phyloP scores from a whole-genome alignment of 257 asterid genomes.

The Plantago elongata region DNA sequence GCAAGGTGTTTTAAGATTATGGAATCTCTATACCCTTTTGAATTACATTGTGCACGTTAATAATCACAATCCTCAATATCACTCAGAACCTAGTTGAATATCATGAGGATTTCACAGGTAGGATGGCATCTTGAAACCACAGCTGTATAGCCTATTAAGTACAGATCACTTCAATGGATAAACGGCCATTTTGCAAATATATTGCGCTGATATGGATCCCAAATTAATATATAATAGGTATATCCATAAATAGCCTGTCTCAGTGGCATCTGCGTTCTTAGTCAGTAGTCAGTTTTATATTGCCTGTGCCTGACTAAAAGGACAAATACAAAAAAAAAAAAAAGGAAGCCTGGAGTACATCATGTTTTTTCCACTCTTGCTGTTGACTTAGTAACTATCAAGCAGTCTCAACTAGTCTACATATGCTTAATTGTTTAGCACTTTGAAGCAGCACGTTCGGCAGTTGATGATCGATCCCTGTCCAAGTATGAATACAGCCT shows the following conservation, averaged over 20 bases:
- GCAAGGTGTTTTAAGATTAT: background rate
- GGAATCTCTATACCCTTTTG: slow-evolving; percentile 6
- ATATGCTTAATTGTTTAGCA: too few species aligned
- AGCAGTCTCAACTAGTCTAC: too few species aligned
- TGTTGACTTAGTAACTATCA: too few species aligned
- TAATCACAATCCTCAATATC: background rate
- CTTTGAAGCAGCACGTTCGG: too few species aligned
- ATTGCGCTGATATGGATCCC: background rate
- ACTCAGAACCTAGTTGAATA: slow-evolving; percentile 9
- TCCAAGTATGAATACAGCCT: too few species aligned
- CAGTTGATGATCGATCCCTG: too few species aligned
- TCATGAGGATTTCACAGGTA: background rate
- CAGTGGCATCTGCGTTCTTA: background rate
- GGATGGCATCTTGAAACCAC: slow-evolving; percentile 5
- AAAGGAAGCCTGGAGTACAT: too few species aligned
- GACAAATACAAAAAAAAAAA: too few species aligned
- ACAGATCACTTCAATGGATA: background rate
- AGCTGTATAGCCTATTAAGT: background rate
- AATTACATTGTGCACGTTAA: background rate
- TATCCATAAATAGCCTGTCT: background rate
- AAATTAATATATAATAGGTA: background rate
- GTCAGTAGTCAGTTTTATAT: too few species aligned
- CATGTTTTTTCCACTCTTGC: too few species aligned
- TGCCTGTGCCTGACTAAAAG: too few species aligned
- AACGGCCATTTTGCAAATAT: background rate